Base-by-base conservation (phyloP, 148 eudicot species). In the Persicaria maculosa region DNA sequence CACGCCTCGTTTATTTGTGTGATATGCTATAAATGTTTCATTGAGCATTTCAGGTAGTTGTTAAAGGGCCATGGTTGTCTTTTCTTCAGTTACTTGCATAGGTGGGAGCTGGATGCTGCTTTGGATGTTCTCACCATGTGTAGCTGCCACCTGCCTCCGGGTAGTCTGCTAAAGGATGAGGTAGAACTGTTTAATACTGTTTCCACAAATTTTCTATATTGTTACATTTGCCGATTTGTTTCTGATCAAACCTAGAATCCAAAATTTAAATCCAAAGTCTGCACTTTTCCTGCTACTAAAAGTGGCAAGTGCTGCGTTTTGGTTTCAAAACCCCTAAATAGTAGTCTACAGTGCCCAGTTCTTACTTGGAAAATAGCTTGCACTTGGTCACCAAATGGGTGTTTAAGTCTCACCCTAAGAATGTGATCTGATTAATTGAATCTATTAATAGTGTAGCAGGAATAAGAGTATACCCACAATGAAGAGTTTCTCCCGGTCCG, bases 121-220 rank as follows among this genome's bases (percentile, higher is more conserved):
- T 80, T 89, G 83, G 97, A 96, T 88, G 97, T 96, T 70, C 96
- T 96, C 75, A 92, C 96, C 64, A 96, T 96, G 97, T 96, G 99
- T 77, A 90, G 88, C 83, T 96, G 97, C 81, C 99, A 96, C 85
- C 85, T 96, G 82, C 74, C 86, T 61, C 89, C 84, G 59, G 82
- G 74, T 75, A 89, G 86, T 72, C 89, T 91, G 47, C 78, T 89
- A 22, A 92, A 81, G 83, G 72, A 76, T 78, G 93, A 90, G 97
- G 99, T 95, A 70, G 72, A 36, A 62, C 5, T 62, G 14, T 62
- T 62, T 62, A 10, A 62, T 62, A 16, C 8, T 57, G 11, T 57
- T n/a, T 22, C 68, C 44, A 11, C 7, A 62, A 65, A 65, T 6
- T 65, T 65, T 8, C 47, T 43, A 15, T 65, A 19, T 16, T 64